phyloP scores from a whole-genome alignment of 306 rosid genomes.

The Senna siamea region DNA sequence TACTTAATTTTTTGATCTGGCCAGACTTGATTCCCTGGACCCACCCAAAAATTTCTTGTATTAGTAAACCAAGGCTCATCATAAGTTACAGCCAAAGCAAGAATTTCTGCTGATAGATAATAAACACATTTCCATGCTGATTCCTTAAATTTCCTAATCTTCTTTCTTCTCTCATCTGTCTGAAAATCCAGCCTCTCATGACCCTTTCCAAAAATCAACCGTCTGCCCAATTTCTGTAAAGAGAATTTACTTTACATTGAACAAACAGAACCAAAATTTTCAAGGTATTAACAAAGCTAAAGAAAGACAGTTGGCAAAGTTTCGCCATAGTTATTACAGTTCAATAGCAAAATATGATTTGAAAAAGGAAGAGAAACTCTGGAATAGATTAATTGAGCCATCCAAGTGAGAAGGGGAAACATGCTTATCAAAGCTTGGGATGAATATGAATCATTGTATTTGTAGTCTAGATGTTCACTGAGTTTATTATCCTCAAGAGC shows the following conservation, averaged over 20 bases:
- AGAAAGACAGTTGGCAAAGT: background rate
- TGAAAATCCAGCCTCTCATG: constrained; percentile 46
- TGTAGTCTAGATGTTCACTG: background rate
- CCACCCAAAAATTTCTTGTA: constrained; percentile 89
- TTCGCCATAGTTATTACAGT: constrained; percentile 20
- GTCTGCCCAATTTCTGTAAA: constrained; percentile 70
- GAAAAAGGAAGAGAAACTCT: background rate
- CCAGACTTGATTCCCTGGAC: constrained; percentile 98
- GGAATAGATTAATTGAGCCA: background rate
- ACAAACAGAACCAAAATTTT: constrained; percentile 27
- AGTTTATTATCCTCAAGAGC: background rate
- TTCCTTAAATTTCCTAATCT: constrained; percentile 88
- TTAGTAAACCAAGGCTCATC: constrained; percentile 91
- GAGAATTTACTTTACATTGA: constrained; percentile 33
- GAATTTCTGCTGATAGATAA: constrained; percentile 83
- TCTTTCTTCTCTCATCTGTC: constrained; percentile 67
- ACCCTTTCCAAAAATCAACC: constrained; percentile 77
- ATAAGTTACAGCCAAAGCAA: constrained; percentile 76
- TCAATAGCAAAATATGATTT: constrained; percentile 2
- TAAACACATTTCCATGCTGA: constrained; percentile 98
- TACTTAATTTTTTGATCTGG: constrained; percentile 96
- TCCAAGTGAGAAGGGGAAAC: background rate
- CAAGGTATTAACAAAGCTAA: background rate
- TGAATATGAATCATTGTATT: background rate
- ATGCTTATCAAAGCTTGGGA: background rate